A percentile compares a stretch with the other conserved stretches of the same genome.
Evolutionary conservation across 306 rosid species (phyloP).

Genomic region (Ziziphus jujuba): DNA sequence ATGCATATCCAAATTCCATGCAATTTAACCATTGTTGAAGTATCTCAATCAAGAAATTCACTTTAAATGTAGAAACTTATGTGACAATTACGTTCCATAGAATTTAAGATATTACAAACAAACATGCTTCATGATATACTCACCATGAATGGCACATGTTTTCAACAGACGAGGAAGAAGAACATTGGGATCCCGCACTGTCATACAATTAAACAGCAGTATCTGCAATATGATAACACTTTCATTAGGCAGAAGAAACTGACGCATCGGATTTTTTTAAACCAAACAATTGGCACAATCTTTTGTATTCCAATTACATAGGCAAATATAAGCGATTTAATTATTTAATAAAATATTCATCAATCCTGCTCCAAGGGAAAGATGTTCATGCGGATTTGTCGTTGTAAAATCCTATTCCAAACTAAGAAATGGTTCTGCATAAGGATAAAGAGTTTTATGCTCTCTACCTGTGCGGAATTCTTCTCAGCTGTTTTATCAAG

Average conservation of each 20-base stretch:
- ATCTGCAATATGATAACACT: slow-evolving; percentile 50
- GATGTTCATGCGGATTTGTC: neutral
- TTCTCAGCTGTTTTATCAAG: slow-evolving; percentile 37
- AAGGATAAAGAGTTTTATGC: slow-evolving; percentile 25
- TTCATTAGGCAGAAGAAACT: slow-evolving; percentile 16
- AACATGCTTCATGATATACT: slow-evolving; percentile 28
- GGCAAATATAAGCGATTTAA: neutral
- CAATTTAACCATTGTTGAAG: neutral
- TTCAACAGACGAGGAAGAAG: slow-evolving; percentile 85
- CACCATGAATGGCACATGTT: slow-evolving; percentile 84
- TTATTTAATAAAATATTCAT: neutral
- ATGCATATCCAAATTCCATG: neutral
- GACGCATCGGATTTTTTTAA: slow-evolving; percentile 9
- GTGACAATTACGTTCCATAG: neutral
- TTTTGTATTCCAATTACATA: neutral
- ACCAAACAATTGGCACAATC: neutral
- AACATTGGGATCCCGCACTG: slow-evolving; percentile 83
- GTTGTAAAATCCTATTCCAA: neutral
- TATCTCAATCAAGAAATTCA: neutral
- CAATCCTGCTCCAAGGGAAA: neutral
- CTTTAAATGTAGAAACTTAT: neutral
- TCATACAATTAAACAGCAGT: slow-evolving; percentile 91
- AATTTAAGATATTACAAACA: slow-evolving; percentile 16
- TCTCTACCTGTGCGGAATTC: slow-evolving; percentile 61
- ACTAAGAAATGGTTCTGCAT: neutral